Base-by-base conservation (phyloP, 805 yeast genomes). In the Candida insectalens region DNA sequence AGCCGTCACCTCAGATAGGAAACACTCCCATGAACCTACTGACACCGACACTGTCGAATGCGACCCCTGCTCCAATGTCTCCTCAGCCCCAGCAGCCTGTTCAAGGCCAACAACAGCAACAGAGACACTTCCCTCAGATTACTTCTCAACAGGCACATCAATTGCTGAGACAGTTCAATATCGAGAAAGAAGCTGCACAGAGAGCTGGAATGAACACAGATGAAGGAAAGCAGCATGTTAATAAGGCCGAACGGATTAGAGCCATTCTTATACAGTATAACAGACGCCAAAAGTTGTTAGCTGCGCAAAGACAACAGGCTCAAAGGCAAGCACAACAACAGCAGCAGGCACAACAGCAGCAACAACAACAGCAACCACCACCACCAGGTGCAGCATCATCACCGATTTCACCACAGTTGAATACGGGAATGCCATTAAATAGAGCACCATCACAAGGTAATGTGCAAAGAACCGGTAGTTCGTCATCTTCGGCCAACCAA, bases 171-270 rank as follows among this genome's bases (percentile, higher is more conserved):
- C 80, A 75, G 35, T 71, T 74, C 41, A 70, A 69, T 33, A 59
- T 65, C 21, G 81, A 76, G 44, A 65, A 74, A 21, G 73, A 71
- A 16, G 69, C 71, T 44, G 87, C 85, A 2, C 73, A 71, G 44
- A 68, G 67, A 13, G 68, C 77, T 1, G 83, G 84, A 3, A 63
- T 64, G 22, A 71, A 68, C 18, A 67, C 77, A 0, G 74, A 70
- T 0, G 73, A 64, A 37, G 85, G 84, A 14, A 70, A 71, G 44
- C 77, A 74, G 40, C 79, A 78, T 44, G 56, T 72, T 44, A 64
- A 63, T 39, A 73, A 71, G 40, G 85, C 84, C 3, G 75, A 78
- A 29, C 69, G 68, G 35, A 74, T 80, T 41, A 77, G 74, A 50
- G 71, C 70, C 29, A 62, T 79, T 22, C 61, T 80, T 47, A 59